A percentile compares a stretch with the other conserved stretches of the same genome.
These are phyloP conservation scores for Candida corydali DNA, from an alignment of 805 yeast species.

Conservation along the genomic window DNA sequence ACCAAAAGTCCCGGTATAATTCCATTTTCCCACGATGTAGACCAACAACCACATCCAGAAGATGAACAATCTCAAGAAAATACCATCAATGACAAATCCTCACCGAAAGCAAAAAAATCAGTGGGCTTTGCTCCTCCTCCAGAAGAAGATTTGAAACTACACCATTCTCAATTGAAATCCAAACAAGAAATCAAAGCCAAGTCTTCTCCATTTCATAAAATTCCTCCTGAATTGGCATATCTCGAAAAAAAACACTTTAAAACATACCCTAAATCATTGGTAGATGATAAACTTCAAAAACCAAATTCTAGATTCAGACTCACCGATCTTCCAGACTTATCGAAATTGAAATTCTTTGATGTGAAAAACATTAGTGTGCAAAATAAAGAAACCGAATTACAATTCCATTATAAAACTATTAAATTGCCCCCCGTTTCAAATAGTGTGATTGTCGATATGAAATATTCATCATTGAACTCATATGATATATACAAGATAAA, in stretches of 20 bases:
- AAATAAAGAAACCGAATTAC: slow-evolving; percentile 42
- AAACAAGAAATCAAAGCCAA: slow-evolving; percentile 23
- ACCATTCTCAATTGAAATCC: slow-evolving; percentile 25
- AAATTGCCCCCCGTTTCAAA: slow-evolving; percentile 45
- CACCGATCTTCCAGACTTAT: slow-evolving; percentile 17
- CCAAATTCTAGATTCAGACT: slow-evolving; percentile 3
- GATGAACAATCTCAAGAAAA: background rate
- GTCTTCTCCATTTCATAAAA: slow-evolving; percentile 33
- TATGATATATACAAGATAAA: slow-evolving; percentile 59
- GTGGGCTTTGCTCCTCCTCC: slow-evolving; percentile 40
- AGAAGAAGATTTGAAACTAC: slow-evolving; percentile 30
- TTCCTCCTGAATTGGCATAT: slow-evolving; percentile 40
- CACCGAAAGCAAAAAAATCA: slow-evolving; percentile 16
- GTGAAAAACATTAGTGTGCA: slow-evolving; percentile 45
- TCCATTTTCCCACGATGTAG: background rate
- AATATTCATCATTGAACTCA: slow-evolving; percentile 60
- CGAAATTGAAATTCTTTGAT: slow-evolving; percentile 50
- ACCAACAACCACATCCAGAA: background rate
- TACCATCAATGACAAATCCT: background rate
- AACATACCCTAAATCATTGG: slow-evolving; percentile 27
- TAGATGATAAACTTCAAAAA: background rate
- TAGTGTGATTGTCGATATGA: slow-evolving; percentile 54
- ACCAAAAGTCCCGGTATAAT: background rate
- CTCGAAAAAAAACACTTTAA: slow-evolving; percentile 20
- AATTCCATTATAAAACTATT: slow-evolving; percentile 50